Evolutionary conservation across 2,329 filamentous ascomycete species (phyloP), one percentile per base, ranked within the genome.

Genomic region (Colletotrichum lupini): DNA sequence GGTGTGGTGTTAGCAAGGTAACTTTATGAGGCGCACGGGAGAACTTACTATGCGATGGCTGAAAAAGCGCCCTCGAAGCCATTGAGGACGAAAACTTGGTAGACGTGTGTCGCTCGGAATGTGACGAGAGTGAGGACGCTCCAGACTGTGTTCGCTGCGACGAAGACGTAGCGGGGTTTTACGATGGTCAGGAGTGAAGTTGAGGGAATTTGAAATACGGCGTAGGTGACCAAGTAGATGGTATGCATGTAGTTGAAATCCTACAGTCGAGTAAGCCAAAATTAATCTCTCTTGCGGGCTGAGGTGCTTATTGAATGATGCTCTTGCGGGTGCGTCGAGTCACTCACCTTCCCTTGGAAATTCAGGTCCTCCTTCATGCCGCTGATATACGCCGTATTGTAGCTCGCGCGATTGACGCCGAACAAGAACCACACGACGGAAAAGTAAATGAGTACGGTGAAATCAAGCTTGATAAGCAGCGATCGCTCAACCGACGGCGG

Each of bases 341-440:
- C n/a, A n/a, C n/a, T n/a, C n/a, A 72, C 69, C 59, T 83, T 83
- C 16, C 82, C 83, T 52, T 80, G 67, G 60, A 84, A 84, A 7
- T 77, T 66, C 2, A 84, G 70, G 1, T 81, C 82, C 37, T 82
- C 81, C 49, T 80, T 79, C 83, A 84, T 84, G 24, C 83, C 82
- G 63, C 82, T 84, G 68, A 85, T 84, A 75, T 84, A 85, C 4
- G 83, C 83, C 0, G 82, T 84, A 37, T 77, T 81, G 73, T 86
- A 86, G 74, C 82, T 84, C 32, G 84, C 80, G 12, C 84, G 80
- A 5, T 84, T 85, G 61, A 86, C 80, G 32, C 85, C 85, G 68
- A 86, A 86, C 4, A 86, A 77, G 63, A 86, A 86, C 85, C 84
- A 86, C n/a, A 86, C 82, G 14, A 85, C 76, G 0, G 83, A 85